These are phyloP conservation scores for Lophiostoma macrostomum DNA, from an alignment of 495 filamentous ascomycete species.

Conservation along the genomic window DNA sequence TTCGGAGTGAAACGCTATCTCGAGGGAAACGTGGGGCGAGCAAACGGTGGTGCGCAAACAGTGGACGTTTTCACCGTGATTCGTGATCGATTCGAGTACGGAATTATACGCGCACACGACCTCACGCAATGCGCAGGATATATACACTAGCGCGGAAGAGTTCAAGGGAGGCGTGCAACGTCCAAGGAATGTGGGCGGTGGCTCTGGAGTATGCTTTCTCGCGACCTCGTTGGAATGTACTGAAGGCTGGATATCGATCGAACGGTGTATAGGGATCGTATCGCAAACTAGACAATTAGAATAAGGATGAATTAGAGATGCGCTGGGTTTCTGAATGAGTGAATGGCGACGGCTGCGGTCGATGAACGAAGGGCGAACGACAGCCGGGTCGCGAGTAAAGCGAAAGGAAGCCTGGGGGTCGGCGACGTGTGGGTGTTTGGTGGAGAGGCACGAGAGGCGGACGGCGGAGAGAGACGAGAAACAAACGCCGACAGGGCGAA, in stretches of 20 bases:
- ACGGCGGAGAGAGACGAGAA: neutral
- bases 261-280: neutral
- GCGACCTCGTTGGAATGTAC: slow-evolving; percentile 25
- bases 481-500: no score
- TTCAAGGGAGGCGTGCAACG: slow-evolving; percentile 8
- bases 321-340: slow-evolving; percentile 21
- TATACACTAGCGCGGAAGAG: slow-evolving; percentile 11
- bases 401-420: slow-evolving; percentile 21
- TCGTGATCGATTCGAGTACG: slow-evolving; percentile 4
- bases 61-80: no score
- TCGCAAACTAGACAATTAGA: slow-evolving; percentile 4
- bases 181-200: slow-evolving; percentile 33
- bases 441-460: slow-evolving; percentile 12
- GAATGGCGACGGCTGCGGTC: slow-evolving; percentile 34
- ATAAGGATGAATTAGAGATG: slow-evolving; percentile 30
- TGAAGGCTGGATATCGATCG: no score
- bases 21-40: no score
- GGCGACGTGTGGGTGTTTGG: slow-evolving; percentile 6
- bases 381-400: slow-evolving; percentile 33
- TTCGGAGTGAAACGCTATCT: no score
- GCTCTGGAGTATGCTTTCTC: slow-evolving; percentile 2
- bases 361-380: slow-evolving; percentile 38
- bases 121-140: neutral
- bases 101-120: neutral
- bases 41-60: no score